Evolutionary conservation across 148 eudicot species (phyloP).

Genomic region (Rhododendron kiyosumense): DNA sequence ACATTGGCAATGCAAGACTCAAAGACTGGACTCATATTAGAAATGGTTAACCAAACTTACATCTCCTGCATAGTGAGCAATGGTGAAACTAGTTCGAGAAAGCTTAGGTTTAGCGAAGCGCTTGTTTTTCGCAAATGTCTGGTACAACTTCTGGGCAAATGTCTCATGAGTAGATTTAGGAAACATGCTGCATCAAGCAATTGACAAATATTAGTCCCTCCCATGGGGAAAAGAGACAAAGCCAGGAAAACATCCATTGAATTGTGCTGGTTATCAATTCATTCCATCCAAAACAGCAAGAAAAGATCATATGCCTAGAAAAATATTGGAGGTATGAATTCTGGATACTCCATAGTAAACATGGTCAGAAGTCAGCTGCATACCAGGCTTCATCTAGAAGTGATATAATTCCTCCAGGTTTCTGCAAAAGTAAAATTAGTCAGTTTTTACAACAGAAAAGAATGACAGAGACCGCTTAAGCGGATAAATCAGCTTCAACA

Average conservation of each 20-base stretch:
- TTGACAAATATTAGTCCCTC: conserved; percentile 13
- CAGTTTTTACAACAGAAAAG: background rate
- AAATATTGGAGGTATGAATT: background rate
- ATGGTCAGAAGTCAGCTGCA: conserved; percentile 6
- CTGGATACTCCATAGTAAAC: background rate
- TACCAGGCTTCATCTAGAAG: conserved; percentile 99
- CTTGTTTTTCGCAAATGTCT: conserved; percentile 74
- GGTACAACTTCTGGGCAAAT: conserved; percentile 96
- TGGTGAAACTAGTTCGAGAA: conserved; percentile 94
- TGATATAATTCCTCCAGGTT: conserved; percentile 98
- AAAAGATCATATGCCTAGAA: background rate
- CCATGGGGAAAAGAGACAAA: background rate
- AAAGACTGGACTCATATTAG: background rate
- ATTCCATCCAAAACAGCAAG: background rate
- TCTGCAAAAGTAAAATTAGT: conserved; percentile 46
- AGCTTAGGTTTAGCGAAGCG: conserved; percentile 97
- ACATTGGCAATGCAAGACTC: background rate
- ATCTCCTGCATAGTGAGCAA: conserved; percentile 96
- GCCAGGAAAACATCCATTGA: background rate
- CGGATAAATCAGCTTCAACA: background rate
- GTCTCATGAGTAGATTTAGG: conserved; percentile 99
- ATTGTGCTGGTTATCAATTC: background rate
- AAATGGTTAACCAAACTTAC: conserved; percentile 27
- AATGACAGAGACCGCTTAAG: background rate
- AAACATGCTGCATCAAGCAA: conserved; percentile 74